A percentile compares a stretch with the other conserved stretches of the same genome.
Conservation (phyloP, 441 rosid genomes). For the Croton laevigatus region DNA sequence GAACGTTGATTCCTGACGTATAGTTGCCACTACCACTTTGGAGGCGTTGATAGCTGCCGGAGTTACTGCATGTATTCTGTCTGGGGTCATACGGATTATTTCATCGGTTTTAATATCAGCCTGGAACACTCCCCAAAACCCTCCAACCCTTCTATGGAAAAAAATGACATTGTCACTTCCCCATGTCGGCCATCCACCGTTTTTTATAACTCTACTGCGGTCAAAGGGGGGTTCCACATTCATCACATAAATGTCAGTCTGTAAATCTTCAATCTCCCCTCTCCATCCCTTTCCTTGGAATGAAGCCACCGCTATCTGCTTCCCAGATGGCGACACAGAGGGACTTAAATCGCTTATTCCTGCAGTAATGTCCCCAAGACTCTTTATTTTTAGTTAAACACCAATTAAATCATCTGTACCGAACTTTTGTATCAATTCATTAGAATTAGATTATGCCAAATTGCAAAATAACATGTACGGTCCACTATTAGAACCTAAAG, state of each 20-base stretch:
- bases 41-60: slow-evolving; percentile 1
- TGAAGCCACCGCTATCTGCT: background rate
- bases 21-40: slow-evolving; percentile 3
- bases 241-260: slow-evolving; percentile 4
- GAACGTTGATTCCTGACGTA: background rate
- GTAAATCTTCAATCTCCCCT: background rate
- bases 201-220: background rate
- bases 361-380: too few relatives aligned
- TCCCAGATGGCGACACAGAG: background rate
- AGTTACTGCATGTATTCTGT: background rate
- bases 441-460: too few relatives aligned
- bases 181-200: background rate
- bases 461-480: too few relatives aligned
- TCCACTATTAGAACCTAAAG: too few relatives aligned
- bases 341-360: slow-evolving; percentile 3
- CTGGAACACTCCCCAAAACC: too few relatives aligned
- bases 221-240: background rate
- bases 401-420: too few relatives aligned
- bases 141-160: too few relatives aligned
- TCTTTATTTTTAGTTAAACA: too few relatives aligned
- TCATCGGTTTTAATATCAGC: too few relatives aligned
- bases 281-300: background rate
- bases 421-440: too few relatives aligned
- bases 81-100: background rate
- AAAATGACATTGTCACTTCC: too few relatives aligned